These are phyloP conservation scores for Acorus gramineus DNA, from an alignment of 106 monocot genomes.

Conservation along the genomic window DNA sequence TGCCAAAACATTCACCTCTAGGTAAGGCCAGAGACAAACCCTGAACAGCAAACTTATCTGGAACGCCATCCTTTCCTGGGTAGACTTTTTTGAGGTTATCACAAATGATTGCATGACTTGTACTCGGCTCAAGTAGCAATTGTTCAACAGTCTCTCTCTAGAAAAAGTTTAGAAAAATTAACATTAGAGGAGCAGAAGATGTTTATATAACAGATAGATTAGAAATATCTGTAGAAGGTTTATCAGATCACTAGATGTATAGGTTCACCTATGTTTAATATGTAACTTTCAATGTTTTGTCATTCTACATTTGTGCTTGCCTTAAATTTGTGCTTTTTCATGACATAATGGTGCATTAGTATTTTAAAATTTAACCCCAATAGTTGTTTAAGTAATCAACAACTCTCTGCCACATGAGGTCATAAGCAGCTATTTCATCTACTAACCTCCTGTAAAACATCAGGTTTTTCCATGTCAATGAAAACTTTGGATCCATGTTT, in stretches of 20 bases:
- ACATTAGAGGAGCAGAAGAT: not conserved
- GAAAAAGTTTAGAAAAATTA: conserved; percentile 6
- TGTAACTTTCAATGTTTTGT: no score
- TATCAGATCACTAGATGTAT: no score
- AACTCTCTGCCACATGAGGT: no score
- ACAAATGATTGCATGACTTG: conserved; percentile 46
- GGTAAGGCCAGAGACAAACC: conserved; percentile 44
- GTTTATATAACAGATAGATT: not conserved
- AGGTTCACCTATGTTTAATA: no score
- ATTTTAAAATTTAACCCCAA: no score
- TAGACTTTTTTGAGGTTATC: conserved; percentile 68
- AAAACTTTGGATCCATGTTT: conserved; percentile 42
- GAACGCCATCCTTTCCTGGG: conserved; percentile 70
- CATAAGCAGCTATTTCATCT: no score
- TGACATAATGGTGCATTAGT: no score
- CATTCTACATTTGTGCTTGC: no score
- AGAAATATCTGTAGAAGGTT: not conserved
- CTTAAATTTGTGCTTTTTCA: no score
- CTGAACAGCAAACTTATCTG: conserved; percentile 65
- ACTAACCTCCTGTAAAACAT: conserved; percentile 57
- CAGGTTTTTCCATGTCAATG: conserved; percentile 58
- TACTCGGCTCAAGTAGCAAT: conserved; percentile 31
- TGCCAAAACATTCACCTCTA: conserved; percentile 36
- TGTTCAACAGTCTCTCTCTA: conserved; percentile 66
- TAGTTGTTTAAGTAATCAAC: no score